A percentile compares a stretch with the other conserved stretches of the same genome.
Conservation (phyloP, 2,329 filamentous ascomycete species). For the Pseudogymnoascus sp. region DNA sequence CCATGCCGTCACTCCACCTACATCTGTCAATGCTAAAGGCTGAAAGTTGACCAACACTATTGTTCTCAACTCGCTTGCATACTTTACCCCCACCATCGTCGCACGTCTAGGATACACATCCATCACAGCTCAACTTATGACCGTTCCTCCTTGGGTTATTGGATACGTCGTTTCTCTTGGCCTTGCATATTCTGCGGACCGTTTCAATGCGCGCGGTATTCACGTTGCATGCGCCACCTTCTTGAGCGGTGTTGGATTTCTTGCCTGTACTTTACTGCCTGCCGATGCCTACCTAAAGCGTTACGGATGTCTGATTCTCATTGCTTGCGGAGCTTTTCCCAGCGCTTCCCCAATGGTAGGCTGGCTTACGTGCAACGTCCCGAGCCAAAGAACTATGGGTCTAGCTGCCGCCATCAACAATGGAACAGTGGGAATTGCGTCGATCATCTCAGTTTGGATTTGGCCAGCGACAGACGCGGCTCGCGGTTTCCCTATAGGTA, state of each 20-base stretch:
- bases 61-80: constrained; percentile 37
- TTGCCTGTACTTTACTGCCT: constrained; percentile 28
- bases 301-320: constrained; percentile 66
- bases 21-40: background rate
- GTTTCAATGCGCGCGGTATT: constrained; percentile 46
- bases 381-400: constrained; percentile 31
- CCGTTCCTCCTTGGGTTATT: constrained; percentile 27
- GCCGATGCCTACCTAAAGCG: constrained; percentile 13
- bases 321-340: constrained; percentile 58
- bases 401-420: constrained; percentile 35
- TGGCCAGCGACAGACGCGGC: constrained; percentile 58
- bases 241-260: constrained; percentile 29
- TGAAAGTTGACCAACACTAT: constrained; percentile 26
- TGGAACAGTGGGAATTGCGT: constrained; percentile 31
- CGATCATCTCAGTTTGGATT: constrained; percentile 51
- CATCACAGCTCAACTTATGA: constrained; percentile 26
- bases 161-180: constrained; percentile 34
- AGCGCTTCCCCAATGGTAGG: constrained; percentile 57
- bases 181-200: constrained; percentile 53
- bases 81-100: constrained; percentile 48
- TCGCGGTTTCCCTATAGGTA: constrained; percentile 41
- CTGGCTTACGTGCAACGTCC: constrained; percentile 45
- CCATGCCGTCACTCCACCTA: background rate
- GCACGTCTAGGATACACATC: constrained; percentile 33
- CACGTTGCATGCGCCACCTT: constrained; percentile 31